Conservation (phyloP, 345 rosid species). For the Eucalyptus regnans region DNA sequence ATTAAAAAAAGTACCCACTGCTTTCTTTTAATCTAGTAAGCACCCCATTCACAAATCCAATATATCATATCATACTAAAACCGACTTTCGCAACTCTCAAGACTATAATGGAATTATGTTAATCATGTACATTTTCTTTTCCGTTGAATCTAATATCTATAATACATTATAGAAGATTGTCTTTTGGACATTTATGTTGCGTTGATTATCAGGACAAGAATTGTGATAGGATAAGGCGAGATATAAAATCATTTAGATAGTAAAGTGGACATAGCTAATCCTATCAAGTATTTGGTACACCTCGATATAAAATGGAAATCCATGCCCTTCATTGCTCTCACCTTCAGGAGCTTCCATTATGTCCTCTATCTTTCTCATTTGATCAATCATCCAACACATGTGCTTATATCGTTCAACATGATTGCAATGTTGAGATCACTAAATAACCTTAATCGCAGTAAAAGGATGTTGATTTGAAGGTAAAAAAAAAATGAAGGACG, state of each 20-base stretch:
- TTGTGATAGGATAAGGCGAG: not conserved
- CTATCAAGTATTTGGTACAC: not conserved
- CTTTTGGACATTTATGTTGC: not conserved
- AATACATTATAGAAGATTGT: accelerated
- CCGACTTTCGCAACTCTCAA: not conserved
- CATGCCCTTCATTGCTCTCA: not conserved
- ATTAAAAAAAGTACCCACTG: not conserved
- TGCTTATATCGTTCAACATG: not conserved
- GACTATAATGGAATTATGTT: no score
- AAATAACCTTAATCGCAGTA: not conserved
- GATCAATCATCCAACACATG: not conserved
- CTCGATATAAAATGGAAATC: not conserved
- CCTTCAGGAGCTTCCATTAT: not conserved
- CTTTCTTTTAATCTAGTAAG: not conserved
- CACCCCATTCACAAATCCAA: not conserved
- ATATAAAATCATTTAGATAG: no score
- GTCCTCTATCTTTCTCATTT: not conserved
- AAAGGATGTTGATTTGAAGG: not conserved
- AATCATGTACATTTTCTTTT: not conserved
- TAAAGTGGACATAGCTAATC: not conserved
- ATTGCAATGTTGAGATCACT: not conserved
- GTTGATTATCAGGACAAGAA: no score
- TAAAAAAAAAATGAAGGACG: not conserved
- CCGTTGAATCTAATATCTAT: not conserved
- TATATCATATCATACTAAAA: not conserved